phyloP scores from a whole-genome alignment of 2,329 filamentous ascomycete genomes.

The Zymoseptoria crescenta region DNA sequence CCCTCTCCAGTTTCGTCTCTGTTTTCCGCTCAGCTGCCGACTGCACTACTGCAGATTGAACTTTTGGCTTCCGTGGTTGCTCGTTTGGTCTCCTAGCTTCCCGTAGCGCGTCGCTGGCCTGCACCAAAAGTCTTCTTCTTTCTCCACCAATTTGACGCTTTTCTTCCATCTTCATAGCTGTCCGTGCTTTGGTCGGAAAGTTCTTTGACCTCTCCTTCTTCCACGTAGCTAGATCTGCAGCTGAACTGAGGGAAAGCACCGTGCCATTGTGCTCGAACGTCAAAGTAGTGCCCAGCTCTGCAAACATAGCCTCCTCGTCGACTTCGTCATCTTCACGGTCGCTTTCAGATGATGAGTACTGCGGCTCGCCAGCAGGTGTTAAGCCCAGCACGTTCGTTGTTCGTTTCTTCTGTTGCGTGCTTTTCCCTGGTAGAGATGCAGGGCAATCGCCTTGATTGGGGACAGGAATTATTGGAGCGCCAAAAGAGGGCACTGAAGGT shows the following conservation, averaged over 20 bases:
- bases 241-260: slow-evolving; percentile 45
- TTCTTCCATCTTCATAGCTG: slow-evolving; percentile 45
- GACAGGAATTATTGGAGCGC: slow-evolving; percentile 15
- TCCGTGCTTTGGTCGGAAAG: slow-evolving; percentile 69
- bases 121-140: slow-evolving; percentile 27
- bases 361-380: slow-evolving; percentile 41
- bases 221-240: slow-evolving; percentile 69
- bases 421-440: not conserved
- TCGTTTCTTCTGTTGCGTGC: slow-evolving; percentile 29
- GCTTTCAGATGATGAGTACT: slow-evolving; percentile 22
- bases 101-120: slow-evolving; percentile 13
- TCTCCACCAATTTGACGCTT: slow-evolving; percentile 24
- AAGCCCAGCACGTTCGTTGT: slow-evolving; percentile 66
- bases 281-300: slow-evolving; percentile 27
- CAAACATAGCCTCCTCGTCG: slow-evolving; percentile 56
- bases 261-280: slow-evolving; percentile 50
- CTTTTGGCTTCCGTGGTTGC: not conserved
- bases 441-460: slow-evolving; percentile 1
- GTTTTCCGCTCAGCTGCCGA: not conserved
- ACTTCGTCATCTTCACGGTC: slow-evolving; percentile 58
- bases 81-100: not conserved
- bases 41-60: not conserved
- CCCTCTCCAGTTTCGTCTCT: slow-evolving; percentile 11
- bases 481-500: slow-evolving; percentile 28
- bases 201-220: slow-evolving; percentile 70